phyloP scores from a whole-genome alignment of 495 filamentous ascomycete species.

The Penicillium verhagenii region DNA sequence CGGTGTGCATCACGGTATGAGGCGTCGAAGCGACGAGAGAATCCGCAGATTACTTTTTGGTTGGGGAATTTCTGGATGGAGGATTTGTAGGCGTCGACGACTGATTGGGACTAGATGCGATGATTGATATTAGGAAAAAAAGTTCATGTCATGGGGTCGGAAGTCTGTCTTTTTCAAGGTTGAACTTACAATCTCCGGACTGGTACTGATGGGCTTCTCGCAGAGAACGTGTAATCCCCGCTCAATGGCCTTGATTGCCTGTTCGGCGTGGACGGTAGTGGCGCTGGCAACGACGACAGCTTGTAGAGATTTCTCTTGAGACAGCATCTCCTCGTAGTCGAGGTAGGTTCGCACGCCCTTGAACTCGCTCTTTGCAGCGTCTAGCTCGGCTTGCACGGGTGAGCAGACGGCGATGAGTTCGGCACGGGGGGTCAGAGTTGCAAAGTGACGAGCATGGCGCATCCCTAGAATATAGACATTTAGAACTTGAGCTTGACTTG shows the following conservation, averaged over 20 bases:
- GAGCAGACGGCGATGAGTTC: conserved; percentile 46
- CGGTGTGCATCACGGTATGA: conserved; percentile 40
- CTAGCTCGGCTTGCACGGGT: conserved; percentile 40
- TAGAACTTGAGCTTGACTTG: background rate
- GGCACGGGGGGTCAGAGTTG: conserved; percentile 43
- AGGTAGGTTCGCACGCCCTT: conserved; percentile 30
- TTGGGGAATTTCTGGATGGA: conserved; percentile 34
- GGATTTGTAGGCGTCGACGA: conserved; percentile 39
- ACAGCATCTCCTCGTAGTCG: conserved; percentile 48
- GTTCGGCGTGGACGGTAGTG: conserved; percentile 49
- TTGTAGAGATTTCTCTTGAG: conserved; percentile 39
- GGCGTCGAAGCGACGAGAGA: conserved; percentile 53
- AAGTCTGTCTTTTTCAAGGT: too few relatives aligned
- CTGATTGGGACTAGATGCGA: conserved; percentile 38
- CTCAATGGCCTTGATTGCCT: conserved; percentile 50
- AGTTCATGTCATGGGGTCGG: too few relatives aligned
- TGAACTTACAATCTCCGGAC: conserved; percentile 27
- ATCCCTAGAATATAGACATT: conserved; percentile 12
- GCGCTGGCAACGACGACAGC: conserved; percentile 46
- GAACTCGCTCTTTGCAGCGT: conserved; percentile 40
- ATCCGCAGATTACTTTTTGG: conserved; percentile 56
- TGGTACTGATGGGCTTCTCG: conserved; percentile 51
- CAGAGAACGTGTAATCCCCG: conserved; percentile 50
- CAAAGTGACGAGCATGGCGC: conserved; percentile 48
- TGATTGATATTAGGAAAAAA: background rate